These are phyloP conservation scores for Fraxinus platypoda DNA, from an alignment of 305 asterid genomes.

Conservation along the genomic window DNA sequence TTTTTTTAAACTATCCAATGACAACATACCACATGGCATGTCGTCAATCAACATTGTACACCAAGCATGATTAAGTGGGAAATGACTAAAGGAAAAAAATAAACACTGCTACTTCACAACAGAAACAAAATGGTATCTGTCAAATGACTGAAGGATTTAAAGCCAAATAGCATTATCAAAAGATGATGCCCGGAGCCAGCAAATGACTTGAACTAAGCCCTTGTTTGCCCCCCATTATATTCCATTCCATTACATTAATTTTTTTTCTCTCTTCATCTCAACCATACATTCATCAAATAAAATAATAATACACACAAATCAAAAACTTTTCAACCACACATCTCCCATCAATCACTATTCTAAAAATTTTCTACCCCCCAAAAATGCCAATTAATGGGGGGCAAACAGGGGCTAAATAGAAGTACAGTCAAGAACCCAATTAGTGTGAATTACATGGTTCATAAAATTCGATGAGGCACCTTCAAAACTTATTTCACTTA, in stretches of 20 bases:
- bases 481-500: conserved; percentile 8
- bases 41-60: background rate
- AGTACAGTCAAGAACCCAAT: background rate
- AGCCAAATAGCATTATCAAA: background rate
- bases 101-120: background rate
- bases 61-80: background rate
- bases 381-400: no score
- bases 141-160: background rate
- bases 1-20: no score
- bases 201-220: background rate
- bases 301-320: no score
- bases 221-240: no score
- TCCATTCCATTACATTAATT: no score
- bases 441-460: background rate
- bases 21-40: background rate
- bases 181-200: background rate
- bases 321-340: no score
- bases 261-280: no score
- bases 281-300: no score
- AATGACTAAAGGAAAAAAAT: background rate
- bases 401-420: no score
- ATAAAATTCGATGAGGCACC: background rate
- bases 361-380: no score
- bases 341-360: no score
- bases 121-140: background rate